phyloP scores from a whole-genome alignment of 108 stramenopile genomes.

The Mediolabrus comicus region DNA sequence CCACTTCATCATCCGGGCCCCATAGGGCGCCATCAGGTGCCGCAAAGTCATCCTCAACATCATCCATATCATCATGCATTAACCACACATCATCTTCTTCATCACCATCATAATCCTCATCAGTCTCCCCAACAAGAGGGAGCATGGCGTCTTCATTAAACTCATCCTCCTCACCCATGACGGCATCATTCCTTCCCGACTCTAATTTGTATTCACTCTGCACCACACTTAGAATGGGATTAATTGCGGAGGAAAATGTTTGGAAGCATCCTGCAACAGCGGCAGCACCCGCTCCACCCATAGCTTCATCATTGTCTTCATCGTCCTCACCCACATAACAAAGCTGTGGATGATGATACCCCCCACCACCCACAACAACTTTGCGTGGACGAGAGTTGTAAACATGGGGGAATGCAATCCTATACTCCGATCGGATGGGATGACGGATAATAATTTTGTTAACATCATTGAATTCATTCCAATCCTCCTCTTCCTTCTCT shows the following conservation, averaged over 20 bases:
- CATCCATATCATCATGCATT: constrained; percentile 46
- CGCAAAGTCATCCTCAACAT: constrained; percentile 38
- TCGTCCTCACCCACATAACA: constrained; percentile 88
- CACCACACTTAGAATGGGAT: constrained; percentile 92
- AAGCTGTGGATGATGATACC: constrained; percentile 93
- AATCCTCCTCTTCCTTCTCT: constrained; percentile 95
- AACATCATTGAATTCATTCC: constrained; percentile 99
- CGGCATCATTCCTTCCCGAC: constrained; percentile 46
- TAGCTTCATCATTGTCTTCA: constrained; percentile 61
- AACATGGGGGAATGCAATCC: constrained; percentile 95
- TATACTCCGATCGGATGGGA: constrained; percentile 98
- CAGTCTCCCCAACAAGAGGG: constrained; percentile 81
- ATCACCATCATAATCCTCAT: constrained; percentile 60
- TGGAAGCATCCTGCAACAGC: constrained; percentile 52
- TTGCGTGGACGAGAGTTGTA: constrained; percentile 98
- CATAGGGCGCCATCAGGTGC: constrained; percentile 46
- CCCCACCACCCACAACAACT: constrained; percentile 67
- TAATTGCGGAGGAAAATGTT: constrained; percentile 70
- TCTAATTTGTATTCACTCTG: constrained; percentile 33
- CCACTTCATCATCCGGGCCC: constrained; percentile 54
- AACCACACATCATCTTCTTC: constrained; percentile 71
- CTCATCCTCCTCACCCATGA: constrained; percentile 65
- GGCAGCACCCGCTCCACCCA: constrained; percentile 17
- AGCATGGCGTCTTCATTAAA: constrained; percentile 71
- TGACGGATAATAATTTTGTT: constrained; percentile 97